phyloP scores from a whole-genome alignment of 768 basidiomycete species.

The Lactifluus hygrophoroides region DNA sequence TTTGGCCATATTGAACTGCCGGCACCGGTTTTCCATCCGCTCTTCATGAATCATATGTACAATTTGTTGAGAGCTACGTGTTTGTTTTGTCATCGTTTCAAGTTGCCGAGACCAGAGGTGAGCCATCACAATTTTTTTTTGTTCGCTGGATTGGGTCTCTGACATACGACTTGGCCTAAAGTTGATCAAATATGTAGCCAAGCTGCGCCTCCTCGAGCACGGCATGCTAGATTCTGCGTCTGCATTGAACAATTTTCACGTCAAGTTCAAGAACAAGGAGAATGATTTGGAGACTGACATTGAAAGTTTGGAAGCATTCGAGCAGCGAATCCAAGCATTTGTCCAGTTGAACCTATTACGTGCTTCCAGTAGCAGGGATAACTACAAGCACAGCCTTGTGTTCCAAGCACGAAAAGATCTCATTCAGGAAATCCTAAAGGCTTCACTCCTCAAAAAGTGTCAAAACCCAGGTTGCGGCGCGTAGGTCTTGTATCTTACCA shows the following conservation, averaged over 20 bases:
- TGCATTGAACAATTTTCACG: conserved; percentile 59
- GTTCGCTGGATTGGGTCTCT: background rate
- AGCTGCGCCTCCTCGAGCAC: conserved; percentile 80
- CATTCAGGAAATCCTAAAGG: conserved; percentile 73
- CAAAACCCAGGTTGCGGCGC: conserved; percentile 68
- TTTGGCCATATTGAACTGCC: conserved; percentile 97
- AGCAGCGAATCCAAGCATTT: conserved; percentile 54
- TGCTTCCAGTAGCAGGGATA: conserved; percentile 55
- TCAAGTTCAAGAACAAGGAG: conserved; percentile 31
- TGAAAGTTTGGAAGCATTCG: conserved; percentile 49
- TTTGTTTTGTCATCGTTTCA: conserved; percentile 92
- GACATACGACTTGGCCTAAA: conserved; percentile 31
- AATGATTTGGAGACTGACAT: conserved; percentile 32
- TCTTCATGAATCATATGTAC: conserved; percentile 90
- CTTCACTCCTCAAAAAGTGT: conserved; percentile 62
- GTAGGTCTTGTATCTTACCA: conserved; percentile 40
- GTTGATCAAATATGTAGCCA: conserved; percentile 73
- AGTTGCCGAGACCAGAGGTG: conserved; percentile 66
- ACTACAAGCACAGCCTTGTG: conserved; percentile 83
- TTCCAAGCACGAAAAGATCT: conserved; percentile 80
- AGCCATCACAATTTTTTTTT: conserved; percentile 22
- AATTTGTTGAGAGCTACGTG: conserved; percentile 82
- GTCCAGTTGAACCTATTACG: conserved; percentile 43
- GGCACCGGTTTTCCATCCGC: conserved; percentile 89
- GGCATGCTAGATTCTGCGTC: conserved; percentile 81